Evolutionary conservation across 768 basidiomycete genomes (phyloP), one percentile per base, ranked within the genome.

Genomic region (Lanmaoa rubissima): DNA sequence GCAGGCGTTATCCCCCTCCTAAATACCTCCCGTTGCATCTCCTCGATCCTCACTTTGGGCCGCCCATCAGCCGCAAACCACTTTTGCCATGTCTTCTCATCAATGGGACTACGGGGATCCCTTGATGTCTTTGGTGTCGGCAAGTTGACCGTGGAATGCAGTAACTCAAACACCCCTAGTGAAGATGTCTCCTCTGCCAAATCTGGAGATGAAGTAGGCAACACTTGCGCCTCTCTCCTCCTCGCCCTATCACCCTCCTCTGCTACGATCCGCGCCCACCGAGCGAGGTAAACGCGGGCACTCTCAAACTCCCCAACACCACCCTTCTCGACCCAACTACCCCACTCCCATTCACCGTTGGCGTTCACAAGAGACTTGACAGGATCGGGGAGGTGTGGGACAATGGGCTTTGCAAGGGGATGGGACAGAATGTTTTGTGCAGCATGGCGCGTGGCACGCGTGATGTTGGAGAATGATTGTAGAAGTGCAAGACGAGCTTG

Each of bases 291-390:
- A 8, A 98, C 92, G 5, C 95, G 80, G 1, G 97, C 97, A 57
- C 91, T 91, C 74, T 98, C 97, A 69, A 96, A 98, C 69, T 97
- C 94, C 7, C 93, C 94, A 3, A 97, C 91, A 0, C 94, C 90
- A 35, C 92, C 88, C 68, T 90, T 90, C 71, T 94, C 92, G 0
- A 92, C 90, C 92, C 92, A 93, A 61, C 90, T 91, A 5, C 90
- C 87, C 88, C 94, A 96, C 64, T 96, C 90, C 75, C 87, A 85
- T 69, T 96, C 95, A 17, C 94, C 94, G 50, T 87, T 87, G 0
- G 86, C 95, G 66, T 86, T 90, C 2, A 97, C 94, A 46, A 98
- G 81, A 55, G 89, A 93, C 61, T 83, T 84, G 42, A 98, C 93
- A 0, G 96, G 94, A 61, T 97, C 93, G 0, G 97, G 97, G 13